Base-by-base conservation (phyloP, 2,329 filamentous ascomycete species). In the Colletotrichum sojae region DNA sequence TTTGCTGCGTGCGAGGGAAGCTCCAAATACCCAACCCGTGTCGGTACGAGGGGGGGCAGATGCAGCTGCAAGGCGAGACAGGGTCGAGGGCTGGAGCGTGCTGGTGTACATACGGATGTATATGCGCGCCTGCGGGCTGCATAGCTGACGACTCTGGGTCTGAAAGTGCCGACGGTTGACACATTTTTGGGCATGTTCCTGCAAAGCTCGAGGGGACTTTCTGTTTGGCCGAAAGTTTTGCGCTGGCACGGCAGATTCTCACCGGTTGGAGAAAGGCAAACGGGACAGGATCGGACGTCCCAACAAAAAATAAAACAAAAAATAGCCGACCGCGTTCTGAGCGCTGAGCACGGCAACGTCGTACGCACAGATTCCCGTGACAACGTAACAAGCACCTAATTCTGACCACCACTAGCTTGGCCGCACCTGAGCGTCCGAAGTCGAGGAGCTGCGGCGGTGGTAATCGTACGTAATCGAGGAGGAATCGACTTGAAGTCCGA, bases 11-110 rank as follows among this genome's bases (percentile, higher is more conserved):
- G 18, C 45, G 18, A n/a, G 45, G 45, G 4, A 18, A 46, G 16
- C 16, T 46, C 45, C n/a, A 51, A 13, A 22, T 51, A 51, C 48
- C 12, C 43, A 59, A 13, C 43, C 45, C 36, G 36, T 43, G 39
- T 59, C 22, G 22, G 22, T 25, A 25, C 22, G 20, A 10, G 31
- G 18, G 46, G 61, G 49, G 27, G 55, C 54, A 61, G 66, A 65
- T 59, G 66, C 61, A 55, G 54, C 53, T 59, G 65, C 66, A 69
- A 55, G 66, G 49, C 31, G 61, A 52, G 60, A 51, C 61, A 69
- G 65, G 65, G 65, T 64, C 65, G 60, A 46, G 59, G 64, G 53
- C 52, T 40, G 22, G 25, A 58, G 39, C 16, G 18, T 40, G 52
- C 49, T 10, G 5, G 45, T n/a, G 45, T 27, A 27, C 48, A 39